Base-by-base conservation (phyloP, 192 early-diverging fungal species). In the Endogone sp. region DNA sequence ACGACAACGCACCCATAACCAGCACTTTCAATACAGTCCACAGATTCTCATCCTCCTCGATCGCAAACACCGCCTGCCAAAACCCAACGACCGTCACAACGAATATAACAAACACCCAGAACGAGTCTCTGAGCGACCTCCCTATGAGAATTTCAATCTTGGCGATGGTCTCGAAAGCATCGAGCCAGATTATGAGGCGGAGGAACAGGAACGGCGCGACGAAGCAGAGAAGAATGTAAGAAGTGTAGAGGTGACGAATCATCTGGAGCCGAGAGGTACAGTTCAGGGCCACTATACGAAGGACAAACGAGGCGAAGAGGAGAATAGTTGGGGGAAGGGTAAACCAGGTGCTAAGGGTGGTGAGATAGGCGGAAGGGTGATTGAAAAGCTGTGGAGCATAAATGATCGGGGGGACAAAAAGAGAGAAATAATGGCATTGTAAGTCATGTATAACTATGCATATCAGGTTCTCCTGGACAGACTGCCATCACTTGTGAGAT, bases 1-100 rank as follows among this genome's bases (percentile, higher is more conserved):
- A 78, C 76, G 67, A 68, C 13, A 78, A 56, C 29, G 77, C 77
- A 65, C 69, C 77, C n/a, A 78, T 62, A 30, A 69, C 32, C 30
- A 77, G 56, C n/a, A 60, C 27, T 2, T 62, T 65, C 8, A 78
- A 32, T 11, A 71, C 63, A 29, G 63, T 27, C 63, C 62, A 56
- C 30, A 69, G 56, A 29, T 44, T 27, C 26, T 74, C 60, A 55
- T 78, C 77, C 24, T 23, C 64, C 49, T 58, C 73, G 65, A 78
- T 63, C 3, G 63, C 69, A 37, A 23, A 49, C 13, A 78, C 27
- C 2, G 63, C 69, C 2, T 74, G 23, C 77, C 77, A 78, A 49
- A 78, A 78, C 3, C 66, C 70, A 25, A 68, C 3, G 28, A 78
- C 2, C 16, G 65, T 28, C 4, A 70, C 31, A 2, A 64, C 22